Percentiles rank a stretch among this genome's conserved stretches.
Conservation (phyloP, 2,329 filamentous ascomycete genomes). For the Epichloe sp. region DNA sequence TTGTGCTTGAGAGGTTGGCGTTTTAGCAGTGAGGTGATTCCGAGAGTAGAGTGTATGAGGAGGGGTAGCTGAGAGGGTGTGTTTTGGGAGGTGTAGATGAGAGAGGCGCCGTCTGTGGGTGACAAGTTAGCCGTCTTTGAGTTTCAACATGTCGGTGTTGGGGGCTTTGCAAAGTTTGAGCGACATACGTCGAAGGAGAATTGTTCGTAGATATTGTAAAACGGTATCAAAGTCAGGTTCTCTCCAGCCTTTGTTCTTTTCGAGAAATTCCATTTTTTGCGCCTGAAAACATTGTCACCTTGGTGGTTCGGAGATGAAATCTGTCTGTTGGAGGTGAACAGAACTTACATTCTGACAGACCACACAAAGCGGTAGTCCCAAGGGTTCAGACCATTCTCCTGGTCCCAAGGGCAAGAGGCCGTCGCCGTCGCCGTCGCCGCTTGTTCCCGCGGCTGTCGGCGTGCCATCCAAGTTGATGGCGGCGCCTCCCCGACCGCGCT, state of each 20-base stretch:
- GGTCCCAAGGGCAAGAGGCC: conserved; percentile 67
- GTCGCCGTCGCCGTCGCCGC: conserved; percentile 50
- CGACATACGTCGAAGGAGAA: conserved; percentile 67
- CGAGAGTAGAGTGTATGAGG: conserved; percentile 72
- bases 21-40: conserved; percentile 72
- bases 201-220: conserved; percentile 80
- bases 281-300: conserved; percentile 34
- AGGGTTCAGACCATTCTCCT: conserved; percentile 83
- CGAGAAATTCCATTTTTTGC: conserved; percentile 75
- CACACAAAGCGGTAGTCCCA: conserved; percentile 78
- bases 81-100: conserved; percentile 73
- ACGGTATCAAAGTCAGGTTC: conserved; percentile 96
- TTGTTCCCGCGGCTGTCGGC: conserved; percentile 36
- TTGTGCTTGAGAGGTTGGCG: conserved; percentile 73
- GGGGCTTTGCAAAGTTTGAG: background rate
- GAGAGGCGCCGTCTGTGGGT: conserved; percentile 58
- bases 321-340: conserved; percentile 3
- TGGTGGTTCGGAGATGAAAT: background rate
- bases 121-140: background rate
- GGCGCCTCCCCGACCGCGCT: conserved; percentile 54
- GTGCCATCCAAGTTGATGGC: conserved; percentile 50
- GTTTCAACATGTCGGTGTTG: too few relatives aligned
- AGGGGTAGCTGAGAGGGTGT: conserved; percentile 64
- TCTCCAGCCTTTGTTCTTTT: conserved; percentile 84
- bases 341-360: conserved; percentile 81